Percentiles rank a stretch among this genome's conserved stretches.
phyloP scores from a whole-genome alignment of 371 early-diverging fungal genomes.

The Blyttiomyces sp. region DNA sequence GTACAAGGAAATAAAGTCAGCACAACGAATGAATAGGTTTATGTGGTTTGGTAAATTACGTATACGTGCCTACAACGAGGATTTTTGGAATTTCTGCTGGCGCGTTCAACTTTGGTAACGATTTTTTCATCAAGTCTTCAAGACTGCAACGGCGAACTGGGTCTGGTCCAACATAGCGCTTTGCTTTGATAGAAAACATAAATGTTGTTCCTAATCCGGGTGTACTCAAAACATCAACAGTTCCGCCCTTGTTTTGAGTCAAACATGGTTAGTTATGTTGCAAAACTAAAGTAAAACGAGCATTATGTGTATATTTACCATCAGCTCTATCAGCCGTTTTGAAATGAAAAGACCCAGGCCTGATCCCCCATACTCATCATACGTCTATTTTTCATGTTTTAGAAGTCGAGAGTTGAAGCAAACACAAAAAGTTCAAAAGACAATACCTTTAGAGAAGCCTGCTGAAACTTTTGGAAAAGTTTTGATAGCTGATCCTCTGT shows the following conservation, averaged over 20 bases:
- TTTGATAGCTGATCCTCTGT: conserved; percentile 44
- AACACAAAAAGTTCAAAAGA: neutral
- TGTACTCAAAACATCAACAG: conserved; percentile 1
- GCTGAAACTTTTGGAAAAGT: conserved; percentile 60
- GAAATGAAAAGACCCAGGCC: conserved; percentile 85
- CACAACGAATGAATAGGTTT: neutral
- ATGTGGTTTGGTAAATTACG: neutral
- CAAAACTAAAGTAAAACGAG: neutral
- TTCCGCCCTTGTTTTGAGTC: neutral
- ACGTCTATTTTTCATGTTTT: conserved; percentile 6
- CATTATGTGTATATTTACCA: conserved; percentile 59
- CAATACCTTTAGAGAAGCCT: conserved; percentile 30
- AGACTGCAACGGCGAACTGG: conserved; percentile 1
- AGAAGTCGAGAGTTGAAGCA: neutral
- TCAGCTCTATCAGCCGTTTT: conserved; percentile 68
- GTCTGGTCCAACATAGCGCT: neutral
- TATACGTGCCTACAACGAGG: conserved; percentile 4
- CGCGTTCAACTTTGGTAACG: neutral
- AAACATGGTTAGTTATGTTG: neutral
- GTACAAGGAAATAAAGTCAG: neutral
- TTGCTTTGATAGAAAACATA: neutral
- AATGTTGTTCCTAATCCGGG: conserved; percentile 10
- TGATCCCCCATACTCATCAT: conserved; percentile 69
- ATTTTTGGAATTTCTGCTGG: neutral
- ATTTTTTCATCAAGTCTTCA: neutral